Conservation (phyloP, 2,329 filamentous ascomycete genomes). For the Trichoderma brevicompactum region DNA sequence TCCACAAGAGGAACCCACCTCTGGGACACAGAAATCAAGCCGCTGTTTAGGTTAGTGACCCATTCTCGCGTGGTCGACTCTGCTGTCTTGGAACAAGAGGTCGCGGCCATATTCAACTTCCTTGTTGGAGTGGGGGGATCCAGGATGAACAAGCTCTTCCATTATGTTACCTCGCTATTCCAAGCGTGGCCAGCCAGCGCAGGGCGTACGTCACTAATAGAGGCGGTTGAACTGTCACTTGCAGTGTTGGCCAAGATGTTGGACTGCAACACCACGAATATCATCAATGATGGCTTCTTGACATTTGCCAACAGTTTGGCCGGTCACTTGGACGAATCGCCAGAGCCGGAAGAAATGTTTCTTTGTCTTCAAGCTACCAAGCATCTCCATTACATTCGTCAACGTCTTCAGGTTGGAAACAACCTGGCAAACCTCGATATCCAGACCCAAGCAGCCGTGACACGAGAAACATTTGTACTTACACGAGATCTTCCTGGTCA, state of each 20-base stretch:
- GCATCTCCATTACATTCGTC: slow-evolving; percentile 40
- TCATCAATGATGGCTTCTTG: slow-evolving; percentile 36
- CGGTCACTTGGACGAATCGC: slow-evolving; percentile 30
- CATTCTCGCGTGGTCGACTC: slow-evolving; percentile 44
- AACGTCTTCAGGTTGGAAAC: slow-evolving; percentile 40
- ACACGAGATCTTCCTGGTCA: slow-evolving; percentile 42
- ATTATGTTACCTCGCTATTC: slow-evolving; percentile 37
- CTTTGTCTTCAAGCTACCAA: slow-evolving; percentile 39
- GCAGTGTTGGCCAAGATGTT: slow-evolving; percentile 42
- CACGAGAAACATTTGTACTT: slow-evolving; percentile 39
- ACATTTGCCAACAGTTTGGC: slow-evolving; percentile 33
- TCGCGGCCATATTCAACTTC: slow-evolving; percentile 43
- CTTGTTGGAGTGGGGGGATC: slow-evolving; percentile 42
- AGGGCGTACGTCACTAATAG: slow-evolving; percentile 30
- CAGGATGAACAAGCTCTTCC: slow-evolving; percentile 41
- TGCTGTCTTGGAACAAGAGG: slow-evolving; percentile 46
- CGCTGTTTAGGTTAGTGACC: slow-evolving; percentile 44
- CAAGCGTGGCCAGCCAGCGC: slow-evolving; percentile 30
- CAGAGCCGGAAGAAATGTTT: slow-evolving; percentile 34
- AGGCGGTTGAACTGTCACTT: slow-evolving; percentile 38
- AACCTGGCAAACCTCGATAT: slow-evolving; percentile 29
- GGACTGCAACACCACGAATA: slow-evolving; percentile 45
- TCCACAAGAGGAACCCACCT: slow-evolving; percentile 28
- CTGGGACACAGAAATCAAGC: slow-evolving; percentile 39
- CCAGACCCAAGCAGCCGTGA: slow-evolving; percentile 27